Evolutionary conservation across 345 rosid species (phyloP).

Genomic region (Rhodamnia argentea): DNA sequence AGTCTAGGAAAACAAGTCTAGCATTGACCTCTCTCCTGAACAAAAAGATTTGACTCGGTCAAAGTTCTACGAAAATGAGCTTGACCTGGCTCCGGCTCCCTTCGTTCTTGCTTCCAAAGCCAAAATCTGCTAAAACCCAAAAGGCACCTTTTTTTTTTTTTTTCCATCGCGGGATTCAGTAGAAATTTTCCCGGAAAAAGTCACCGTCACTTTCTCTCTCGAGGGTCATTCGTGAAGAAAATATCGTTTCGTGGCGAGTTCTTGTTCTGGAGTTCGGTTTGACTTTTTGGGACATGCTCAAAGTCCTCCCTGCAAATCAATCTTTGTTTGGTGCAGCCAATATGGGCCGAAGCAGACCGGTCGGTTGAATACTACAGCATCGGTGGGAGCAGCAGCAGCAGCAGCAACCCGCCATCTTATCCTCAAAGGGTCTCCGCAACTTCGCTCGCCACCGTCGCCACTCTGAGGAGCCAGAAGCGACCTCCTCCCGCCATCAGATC

Average conservation of each 20-base stretch:
- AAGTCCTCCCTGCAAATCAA: background rate
- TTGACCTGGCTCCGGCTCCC: background rate
- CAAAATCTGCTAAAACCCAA: background rate
- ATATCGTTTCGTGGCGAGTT: background rate
- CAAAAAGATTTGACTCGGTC: background rate
- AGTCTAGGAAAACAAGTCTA: background rate
- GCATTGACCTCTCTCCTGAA: background rate
- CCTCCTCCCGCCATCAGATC: background rate
- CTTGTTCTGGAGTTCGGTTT: background rate
- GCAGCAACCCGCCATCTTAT: slow-evolving; percentile 12
- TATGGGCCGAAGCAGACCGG: slow-evolving; percentile 34
- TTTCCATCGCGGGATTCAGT: background rate
- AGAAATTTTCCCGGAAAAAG: background rate
- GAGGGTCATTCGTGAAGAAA: background rate
- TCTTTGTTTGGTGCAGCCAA: slow-evolving; percentile 27
- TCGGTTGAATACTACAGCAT: slow-evolving; percentile 21
- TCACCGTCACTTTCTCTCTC: background rate
- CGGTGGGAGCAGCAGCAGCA: slow-evolving; percentile 5
- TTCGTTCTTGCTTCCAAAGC: background rate
- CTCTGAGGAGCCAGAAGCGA: background rate
- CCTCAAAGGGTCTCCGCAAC: slow-evolving; percentile 36
- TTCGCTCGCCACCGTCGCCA: background rate
- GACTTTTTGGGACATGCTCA: background rate
- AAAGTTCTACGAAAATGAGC: background rate
- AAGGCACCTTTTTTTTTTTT: background rate